A percentile compares a stretch with the other conserved stretches of the same genome.
Conservation (phyloP, 192 early-diverging fungal species). For the Spizellomyces punctatus region DNA sequence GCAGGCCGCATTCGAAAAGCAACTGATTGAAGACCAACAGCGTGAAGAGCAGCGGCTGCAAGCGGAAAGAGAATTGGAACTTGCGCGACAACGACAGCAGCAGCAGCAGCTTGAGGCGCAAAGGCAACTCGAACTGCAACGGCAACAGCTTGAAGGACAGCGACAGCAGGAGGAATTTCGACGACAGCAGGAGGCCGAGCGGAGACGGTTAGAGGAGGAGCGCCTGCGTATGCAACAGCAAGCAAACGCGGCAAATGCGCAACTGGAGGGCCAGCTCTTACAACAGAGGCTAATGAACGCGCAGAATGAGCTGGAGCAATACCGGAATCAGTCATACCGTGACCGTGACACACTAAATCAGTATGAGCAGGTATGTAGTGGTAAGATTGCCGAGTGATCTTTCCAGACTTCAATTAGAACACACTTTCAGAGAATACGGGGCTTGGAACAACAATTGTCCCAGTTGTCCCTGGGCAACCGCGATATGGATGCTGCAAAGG, state of each 20-base stretch:
- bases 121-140: constrained; percentile 58
- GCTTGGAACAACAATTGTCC: constrained; percentile 81
- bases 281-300: constrained; percentile 52
- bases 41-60: constrained; percentile 37
- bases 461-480: constrained; percentile 68
- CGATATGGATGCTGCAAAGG: constrained; percentile 78
- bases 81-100: constrained; percentile 24
- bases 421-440: constrained; percentile 63
- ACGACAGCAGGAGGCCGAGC: constrained; percentile 76
- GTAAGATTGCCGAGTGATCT: too few relatives aligned
- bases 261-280: constrained; percentile 61
- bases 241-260: constrained; percentile 23
- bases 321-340: constrained; percentile 75
- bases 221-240: constrained; percentile 79
- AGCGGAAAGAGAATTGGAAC: constrained; percentile 30
- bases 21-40: constrained; percentile 32
- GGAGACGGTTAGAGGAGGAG: constrained; percentile 71
- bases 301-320: constrained; percentile 78
- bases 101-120: constrained; percentile 74
- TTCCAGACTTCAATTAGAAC: too few relatives aligned
- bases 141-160: constrained; percentile 68
- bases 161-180: constrained; percentile 73
- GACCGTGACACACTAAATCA: constrained; percentile 84
- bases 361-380: constrained; percentile 70
- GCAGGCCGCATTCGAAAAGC: constrained; percentile 27